Evolutionary conservation across 148 eudicot genomes (phyloP).

Genomic region (Rhododendron ferrugineum): DNA sequence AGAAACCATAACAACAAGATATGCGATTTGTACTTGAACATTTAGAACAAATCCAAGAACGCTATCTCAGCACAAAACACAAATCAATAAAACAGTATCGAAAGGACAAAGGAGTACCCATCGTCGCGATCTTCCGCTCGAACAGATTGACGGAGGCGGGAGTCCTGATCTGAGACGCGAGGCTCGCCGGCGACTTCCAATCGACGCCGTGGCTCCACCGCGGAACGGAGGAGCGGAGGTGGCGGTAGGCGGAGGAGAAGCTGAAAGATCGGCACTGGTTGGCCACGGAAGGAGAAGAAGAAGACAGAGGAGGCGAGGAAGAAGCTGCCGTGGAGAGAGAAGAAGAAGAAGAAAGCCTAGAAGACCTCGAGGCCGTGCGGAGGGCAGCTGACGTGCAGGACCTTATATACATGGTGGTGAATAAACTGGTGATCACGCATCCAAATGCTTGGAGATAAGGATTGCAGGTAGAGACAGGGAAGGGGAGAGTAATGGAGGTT

Average conservation of each 20-base stretch:
- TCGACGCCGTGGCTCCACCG: conserved; percentile 49
- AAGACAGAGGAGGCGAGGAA: neutral
- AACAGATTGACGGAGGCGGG: conserved; percentile 12
- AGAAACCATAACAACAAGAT: neutral
- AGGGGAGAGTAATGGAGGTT: neutral
- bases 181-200: conserved; percentile 41
- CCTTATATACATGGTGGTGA: conserved; percentile 21
- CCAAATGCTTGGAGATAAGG: conserved; percentile 15
- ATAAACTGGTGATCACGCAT: conserved; percentile 18
- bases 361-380: conserved; percentile 12
- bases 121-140: conserved; percentile 39
- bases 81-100: neutral
- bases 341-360: neutral
- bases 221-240: conserved; percentile 22
- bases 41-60: neutral
- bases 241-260: conserved; percentile 19
- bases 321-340: neutral
- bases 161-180: conserved; percentile 33
- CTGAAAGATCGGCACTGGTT: conserved; percentile 22
- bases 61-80: neutral
- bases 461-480: neutral
- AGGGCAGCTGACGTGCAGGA: conserved; percentile 12
- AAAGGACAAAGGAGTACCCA: conserved; percentile 29
- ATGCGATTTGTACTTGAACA: neutral
- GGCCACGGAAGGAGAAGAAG: neutral